A percentile compares a stretch with the other conserved stretches of the same genome.
Conservation (phyloP, 495 filamentous ascomycete species). For the Glonium stellatum region DNA sequence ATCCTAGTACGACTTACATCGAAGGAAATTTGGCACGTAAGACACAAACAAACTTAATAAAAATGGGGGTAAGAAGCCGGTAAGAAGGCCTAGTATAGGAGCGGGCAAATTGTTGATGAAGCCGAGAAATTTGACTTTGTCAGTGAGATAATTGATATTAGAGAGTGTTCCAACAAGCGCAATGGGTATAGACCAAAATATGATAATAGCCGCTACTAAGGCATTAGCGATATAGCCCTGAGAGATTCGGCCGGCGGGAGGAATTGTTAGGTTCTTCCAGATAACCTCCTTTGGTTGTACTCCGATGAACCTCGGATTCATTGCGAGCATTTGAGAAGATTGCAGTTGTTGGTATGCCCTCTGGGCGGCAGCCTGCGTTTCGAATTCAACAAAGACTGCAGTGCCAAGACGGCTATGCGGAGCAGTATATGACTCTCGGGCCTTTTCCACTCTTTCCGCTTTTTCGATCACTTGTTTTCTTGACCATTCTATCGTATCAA, state of each 20-base stretch:
- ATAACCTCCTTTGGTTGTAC: slow-evolving; percentile 33
- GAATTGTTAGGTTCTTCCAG: slow-evolving; percentile 33
- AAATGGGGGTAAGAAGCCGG: slow-evolving; percentile 33
- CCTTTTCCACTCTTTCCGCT: slow-evolving; percentile 16
- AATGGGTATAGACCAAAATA: slow-evolving; percentile 38
- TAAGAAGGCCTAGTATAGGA: slow-evolving; percentile 29
- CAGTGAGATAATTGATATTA: slow-evolving; percentile 33
- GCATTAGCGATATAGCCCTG: slow-evolving; percentile 26
- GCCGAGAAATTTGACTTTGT: slow-evolving; percentile 29
- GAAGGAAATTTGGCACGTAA: slow-evolving; percentile 34
- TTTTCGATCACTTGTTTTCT: slow-evolving; percentile 25
- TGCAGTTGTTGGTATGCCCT: slow-evolving; percentile 30
- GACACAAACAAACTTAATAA: slow-evolving; percentile 27
- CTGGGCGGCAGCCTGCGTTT: slow-evolving; percentile 32
- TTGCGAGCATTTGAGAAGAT: slow-evolving; percentile 19
- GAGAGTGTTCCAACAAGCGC: slow-evolving; percentile 32
- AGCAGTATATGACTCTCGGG: slow-evolving; percentile 11
- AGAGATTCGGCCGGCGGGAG: slow-evolving; percentile 23
- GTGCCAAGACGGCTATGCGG: slow-evolving; percentile 4
- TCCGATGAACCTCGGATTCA: slow-evolving; percentile 30
- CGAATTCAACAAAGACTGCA: slow-evolving; percentile 35
- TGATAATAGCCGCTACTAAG: slow-evolving; percentile 30
- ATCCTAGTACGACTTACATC: slow-evolving; percentile 17
- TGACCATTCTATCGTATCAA: slow-evolving; percentile 31
- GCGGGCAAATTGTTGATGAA: slow-evolving; percentile 33